Conservation (phyloP, 805 yeast genomes). For the Candida maesae region DNA sequence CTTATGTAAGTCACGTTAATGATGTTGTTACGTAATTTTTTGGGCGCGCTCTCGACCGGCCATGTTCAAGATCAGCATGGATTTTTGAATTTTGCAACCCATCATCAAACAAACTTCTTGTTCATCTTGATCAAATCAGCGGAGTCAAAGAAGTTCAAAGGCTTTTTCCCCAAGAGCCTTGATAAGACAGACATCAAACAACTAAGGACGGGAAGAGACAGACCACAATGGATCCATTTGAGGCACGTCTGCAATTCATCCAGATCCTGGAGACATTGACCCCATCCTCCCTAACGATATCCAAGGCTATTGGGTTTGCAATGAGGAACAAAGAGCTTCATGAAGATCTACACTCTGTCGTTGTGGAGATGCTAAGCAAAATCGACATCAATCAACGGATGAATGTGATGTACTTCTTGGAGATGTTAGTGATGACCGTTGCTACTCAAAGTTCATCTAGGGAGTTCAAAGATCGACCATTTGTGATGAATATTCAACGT, state of each 20-base stretch:
- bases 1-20: not conserved
- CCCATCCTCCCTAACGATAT: slow-evolving; percentile 54
- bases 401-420: slow-evolving; percentile 67
- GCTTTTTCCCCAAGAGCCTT: no score
- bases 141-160: no score
- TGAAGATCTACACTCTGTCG: slow-evolving; percentile 66
- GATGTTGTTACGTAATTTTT: no score
- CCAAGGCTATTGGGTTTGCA: slow-evolving; percentile 35
- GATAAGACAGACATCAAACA: no score
- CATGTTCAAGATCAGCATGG: no score
- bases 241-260: slow-evolving; percentile 71
- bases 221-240: slow-evolving; percentile 81
- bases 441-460: slow-evolving; percentile 4
- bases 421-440: slow-evolving; percentile 47
- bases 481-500: slow-evolving; percentile 25
- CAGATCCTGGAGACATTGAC: slow-evolving; percentile 61
- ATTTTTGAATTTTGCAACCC: no score
- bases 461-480: slow-evolving; percentile 18
- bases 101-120: no score
- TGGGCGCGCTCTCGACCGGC: no score
- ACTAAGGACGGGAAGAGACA: no score
- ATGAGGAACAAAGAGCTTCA: slow-evolving; percentile 52
- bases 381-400: slow-evolving; percentile 59
- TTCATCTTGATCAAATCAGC: no score
- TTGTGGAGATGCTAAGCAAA: slow-evolving; percentile 52